Percentiles rank a stretch among this genome's conserved stretches.
These are phyloP conservation scores for Flaveria linearis DNA, from an alignment of 129 eudicot genomes.

Conservation along the genomic window DNA sequence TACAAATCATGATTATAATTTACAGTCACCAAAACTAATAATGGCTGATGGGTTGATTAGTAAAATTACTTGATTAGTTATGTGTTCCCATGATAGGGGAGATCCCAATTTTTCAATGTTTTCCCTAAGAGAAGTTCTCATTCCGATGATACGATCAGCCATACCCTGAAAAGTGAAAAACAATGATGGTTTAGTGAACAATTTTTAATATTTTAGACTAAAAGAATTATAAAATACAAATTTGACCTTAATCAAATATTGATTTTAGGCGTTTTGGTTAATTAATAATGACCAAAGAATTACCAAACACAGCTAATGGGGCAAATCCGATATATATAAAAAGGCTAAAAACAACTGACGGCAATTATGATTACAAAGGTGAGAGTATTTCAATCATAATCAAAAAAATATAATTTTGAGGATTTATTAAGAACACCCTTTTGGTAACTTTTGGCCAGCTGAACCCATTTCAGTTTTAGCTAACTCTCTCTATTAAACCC, in stretches of 20 bases:
- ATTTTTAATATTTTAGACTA: background rate
- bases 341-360: background rate
- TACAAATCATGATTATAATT: background rate
- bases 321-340: background rate
- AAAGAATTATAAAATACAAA: background rate
- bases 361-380: background rate
- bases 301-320: background rate
- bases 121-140: constrained; percentile 78
- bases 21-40: background rate
- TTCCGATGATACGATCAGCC: constrained; percentile 98
- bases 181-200: background rate
- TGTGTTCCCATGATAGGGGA: constrained; percentile 90
- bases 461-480: background rate
- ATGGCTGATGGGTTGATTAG: background rate
- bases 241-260: background rate
- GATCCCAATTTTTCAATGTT: constrained; percentile 86
- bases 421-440: background rate
- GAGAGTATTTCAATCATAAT: background rate
- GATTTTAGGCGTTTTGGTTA: background rate
- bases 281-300: background rate
- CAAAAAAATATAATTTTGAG: background rate
- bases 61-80: constrained; percentile 76
- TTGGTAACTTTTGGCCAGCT: background rate
- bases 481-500: background rate
- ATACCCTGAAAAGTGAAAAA: constrained; percentile 53